Evolutionary conservation across 1,284 basidiomycete genomes (phyloP).

Genomic region (Sporisorium sorghi): DNA sequence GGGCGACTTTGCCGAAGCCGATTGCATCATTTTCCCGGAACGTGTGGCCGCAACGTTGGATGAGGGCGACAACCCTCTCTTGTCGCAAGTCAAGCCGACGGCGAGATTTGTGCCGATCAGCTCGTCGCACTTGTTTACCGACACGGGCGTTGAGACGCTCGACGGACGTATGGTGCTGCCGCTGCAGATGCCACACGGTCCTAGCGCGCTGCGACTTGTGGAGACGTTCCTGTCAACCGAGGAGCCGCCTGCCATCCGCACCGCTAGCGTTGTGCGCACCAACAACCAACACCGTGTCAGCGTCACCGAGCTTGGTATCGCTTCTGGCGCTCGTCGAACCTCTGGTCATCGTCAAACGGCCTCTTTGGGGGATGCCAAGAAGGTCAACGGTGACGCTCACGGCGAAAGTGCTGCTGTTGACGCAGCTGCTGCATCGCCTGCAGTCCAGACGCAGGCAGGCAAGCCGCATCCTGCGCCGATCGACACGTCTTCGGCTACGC

Average conservation of each 20-base stretch:
- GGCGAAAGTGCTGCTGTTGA: conserved; percentile 6
- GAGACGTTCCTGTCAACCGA: conserved; percentile 45
- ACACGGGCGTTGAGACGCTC: conserved; percentile 22
- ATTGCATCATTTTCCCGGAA: conserved; percentile 41
- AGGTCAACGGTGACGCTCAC: conserved; percentile 5
- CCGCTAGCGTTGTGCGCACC: conserved; percentile 9
- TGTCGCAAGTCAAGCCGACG: conserved; percentile 24
- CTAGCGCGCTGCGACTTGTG: conserved; percentile 40
- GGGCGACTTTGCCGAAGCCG: conserved; percentile 30
- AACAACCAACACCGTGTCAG: conserved; percentile 20
- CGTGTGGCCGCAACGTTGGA: conserved; percentile 13
- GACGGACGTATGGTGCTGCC: conserved; percentile 38
- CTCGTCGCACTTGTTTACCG: conserved; percentile 16
- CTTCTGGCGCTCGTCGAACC: conserved; percentile 4
- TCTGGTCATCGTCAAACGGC: conserved; percentile 10
- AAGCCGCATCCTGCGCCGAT: conserved; percentile 13
- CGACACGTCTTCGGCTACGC: conserved; percentile 7
- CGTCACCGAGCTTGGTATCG: conserved; percentile 16
- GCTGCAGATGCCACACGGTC: conserved; percentile 54
- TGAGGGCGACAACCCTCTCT: conserved; percentile 18
- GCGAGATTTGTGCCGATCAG: conserved; percentile 36
- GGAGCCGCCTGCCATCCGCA: conserved; percentile 38
- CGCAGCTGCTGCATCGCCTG: background rate
- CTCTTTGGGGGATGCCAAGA: conserved; percentile 5
- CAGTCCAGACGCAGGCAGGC: background rate